These are phyloP conservation scores for Acanthamoeba healyi DNA, from an alignment of 208 protist species.

Conservation along the genomic window DNA sequence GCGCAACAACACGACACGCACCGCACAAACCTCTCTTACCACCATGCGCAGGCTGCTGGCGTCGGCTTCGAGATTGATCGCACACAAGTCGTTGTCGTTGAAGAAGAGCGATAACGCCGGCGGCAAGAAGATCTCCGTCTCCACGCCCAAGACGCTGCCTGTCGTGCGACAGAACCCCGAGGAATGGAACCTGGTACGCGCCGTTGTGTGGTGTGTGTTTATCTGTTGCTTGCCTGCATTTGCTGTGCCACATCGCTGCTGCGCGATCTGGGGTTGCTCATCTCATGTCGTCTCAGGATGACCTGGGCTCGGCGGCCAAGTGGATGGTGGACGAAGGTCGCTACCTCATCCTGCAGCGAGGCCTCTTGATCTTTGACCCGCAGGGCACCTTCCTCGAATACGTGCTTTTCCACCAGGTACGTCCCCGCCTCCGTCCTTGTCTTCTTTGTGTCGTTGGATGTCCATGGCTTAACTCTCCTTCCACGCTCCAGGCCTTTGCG, in stretches of 20 bases:
- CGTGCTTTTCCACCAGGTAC: conserved; percentile 63
- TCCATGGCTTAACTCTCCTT: too few relatives aligned
- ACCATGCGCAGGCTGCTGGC: not conserved
- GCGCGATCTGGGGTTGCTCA: too few relatives aligned
- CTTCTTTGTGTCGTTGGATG: not conserved
- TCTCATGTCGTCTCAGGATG: too few relatives aligned
- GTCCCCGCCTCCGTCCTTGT: not conserved
- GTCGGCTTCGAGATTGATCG: not conserved
- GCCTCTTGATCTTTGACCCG: conserved; percentile 45
- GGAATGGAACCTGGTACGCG: not conserved
- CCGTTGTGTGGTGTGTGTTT: too few relatives aligned
- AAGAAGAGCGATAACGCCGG: not conserved
- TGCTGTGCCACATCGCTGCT: too few relatives aligned
- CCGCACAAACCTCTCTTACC: not conserved
- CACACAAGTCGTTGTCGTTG: not conserved
- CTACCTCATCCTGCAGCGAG: conserved; percentile 35
- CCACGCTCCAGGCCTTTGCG: conserved; percentile 18
- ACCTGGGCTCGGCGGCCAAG: not conserved
- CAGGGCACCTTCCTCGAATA: conserved; percentile 62
- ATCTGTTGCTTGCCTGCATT: too few relatives aligned
- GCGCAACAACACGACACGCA: too few relatives aligned
- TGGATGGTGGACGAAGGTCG: not conserved
- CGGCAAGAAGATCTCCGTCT: not conserved
- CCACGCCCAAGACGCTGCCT: not conserved
- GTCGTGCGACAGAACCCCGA: not conserved